phyloP scores from a whole-genome alignment of 73 alveolate genomes.

The Durusdinium trenchii region DNA sequence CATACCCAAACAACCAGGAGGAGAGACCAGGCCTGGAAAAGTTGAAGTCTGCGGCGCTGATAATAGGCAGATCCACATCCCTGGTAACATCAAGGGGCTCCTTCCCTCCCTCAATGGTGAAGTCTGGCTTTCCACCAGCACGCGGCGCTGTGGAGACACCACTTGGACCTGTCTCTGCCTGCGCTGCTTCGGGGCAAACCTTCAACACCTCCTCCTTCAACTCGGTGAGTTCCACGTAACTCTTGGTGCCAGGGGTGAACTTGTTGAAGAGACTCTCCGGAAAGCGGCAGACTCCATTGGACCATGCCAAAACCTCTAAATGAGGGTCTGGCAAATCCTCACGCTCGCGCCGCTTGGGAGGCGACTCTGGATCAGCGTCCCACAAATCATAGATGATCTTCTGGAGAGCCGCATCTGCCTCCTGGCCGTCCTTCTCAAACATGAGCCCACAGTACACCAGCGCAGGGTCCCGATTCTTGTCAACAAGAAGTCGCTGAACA shows the following conservation, averaged over 20 bases:
- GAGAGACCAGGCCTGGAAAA: too few species aligned
- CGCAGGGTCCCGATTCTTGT: background rate
- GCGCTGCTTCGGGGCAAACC: background rate
- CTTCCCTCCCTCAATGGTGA: background rate
- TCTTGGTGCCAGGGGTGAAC: background rate
- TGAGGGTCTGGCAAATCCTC: background rate
- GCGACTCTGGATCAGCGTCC: background rate
- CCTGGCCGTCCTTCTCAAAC: background rate
- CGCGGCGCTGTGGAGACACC: background rate
- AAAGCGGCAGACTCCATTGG: background rate
- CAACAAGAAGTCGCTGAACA: background rate
- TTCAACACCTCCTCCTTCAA: background rate
- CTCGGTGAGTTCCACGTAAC: background rate
- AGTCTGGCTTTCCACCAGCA: background rate
- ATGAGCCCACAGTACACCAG: background rate
- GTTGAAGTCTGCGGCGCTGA: too few species aligned
- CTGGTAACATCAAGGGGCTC: background rate
- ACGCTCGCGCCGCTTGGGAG: background rate
- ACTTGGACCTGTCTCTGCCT: background rate
- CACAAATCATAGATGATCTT: background rate
- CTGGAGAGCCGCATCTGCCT: background rate
- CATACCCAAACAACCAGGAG: too few species aligned
- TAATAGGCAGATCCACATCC: too few species aligned
- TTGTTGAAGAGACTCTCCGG: background rate
- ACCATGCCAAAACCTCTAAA: background rate